Evolutionary conservation across 2,329 filamentous ascomycete species (phyloP).

Genomic region (Plectosphaerella cucumerina): DNA sequence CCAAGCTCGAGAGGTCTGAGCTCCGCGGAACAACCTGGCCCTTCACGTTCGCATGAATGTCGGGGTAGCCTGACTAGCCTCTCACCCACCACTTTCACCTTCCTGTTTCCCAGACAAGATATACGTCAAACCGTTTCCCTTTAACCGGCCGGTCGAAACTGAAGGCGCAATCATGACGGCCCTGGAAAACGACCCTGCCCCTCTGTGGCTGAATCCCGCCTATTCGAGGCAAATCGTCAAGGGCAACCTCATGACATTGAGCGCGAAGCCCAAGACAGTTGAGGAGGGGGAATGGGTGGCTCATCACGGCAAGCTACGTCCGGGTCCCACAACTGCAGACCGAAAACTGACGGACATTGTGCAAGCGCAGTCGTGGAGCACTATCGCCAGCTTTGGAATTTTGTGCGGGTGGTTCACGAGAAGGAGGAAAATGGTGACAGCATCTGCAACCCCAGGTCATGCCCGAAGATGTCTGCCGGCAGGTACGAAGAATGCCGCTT

Average conservation of each 20-base stretch:
- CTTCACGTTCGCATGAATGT: too few relatives aligned
- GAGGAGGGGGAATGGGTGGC: slow-evolving; percentile 85
- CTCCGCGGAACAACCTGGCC: too few relatives aligned
- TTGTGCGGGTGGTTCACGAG: slow-evolving; percentile 75
- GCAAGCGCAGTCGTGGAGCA: slow-evolving; percentile 67
- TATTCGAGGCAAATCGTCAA: slow-evolving; percentile 77
- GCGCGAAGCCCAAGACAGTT: slow-evolving; percentile 77
- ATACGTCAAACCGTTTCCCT: too few relatives aligned
- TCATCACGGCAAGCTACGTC: slow-evolving; percentile 63
- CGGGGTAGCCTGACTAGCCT: too few relatives aligned
- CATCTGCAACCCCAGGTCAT: slow-evolving; percentile 73
- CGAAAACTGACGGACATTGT: not conserved
- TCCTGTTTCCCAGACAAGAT: too few relatives aligned
- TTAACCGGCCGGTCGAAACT: too few relatives aligned
- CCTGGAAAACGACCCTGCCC: slow-evolving; percentile 30
- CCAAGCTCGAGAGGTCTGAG: too few relatives aligned
- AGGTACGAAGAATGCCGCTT: slow-evolving; percentile 50
- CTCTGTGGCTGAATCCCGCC: slow-evolving; percentile 62
- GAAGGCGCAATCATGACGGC: not conserved
- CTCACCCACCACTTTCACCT: too few relatives aligned
- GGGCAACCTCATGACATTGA: slow-evolving; percentile 86
- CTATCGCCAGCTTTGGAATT: slow-evolving; percentile 74
- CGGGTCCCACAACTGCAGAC: not conserved
- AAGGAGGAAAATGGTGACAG: slow-evolving; percentile 64
- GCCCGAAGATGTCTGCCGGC: slow-evolving; percentile 82